A percentile compares a stretch with the other conserved stretches of the same genome.
Evolutionary conservation across 2,329 filamentous ascomycete genomes (phyloP).

Genomic region (Diaporthe citrichinensis): DNA sequence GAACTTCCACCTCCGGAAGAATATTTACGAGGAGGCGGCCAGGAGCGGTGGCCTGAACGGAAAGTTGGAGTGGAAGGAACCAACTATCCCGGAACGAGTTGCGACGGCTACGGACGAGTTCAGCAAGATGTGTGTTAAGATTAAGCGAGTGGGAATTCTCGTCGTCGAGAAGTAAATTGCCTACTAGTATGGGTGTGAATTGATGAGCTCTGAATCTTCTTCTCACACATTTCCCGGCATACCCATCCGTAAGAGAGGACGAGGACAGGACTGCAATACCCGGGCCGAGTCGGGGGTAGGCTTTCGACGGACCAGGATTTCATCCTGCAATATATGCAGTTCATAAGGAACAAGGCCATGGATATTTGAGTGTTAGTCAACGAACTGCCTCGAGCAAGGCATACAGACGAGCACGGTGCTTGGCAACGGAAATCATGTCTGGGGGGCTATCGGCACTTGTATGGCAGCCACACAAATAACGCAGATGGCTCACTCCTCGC

Average conservation of each 20-base stretch:
- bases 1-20: constrained; percentile 48
- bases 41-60: constrained; percentile 48
- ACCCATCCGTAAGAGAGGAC: not conserved
- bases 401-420: not conserved
- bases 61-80: constrained; percentile 46
- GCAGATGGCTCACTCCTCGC: not conserved
- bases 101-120: constrained; percentile 25
- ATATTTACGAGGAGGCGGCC: constrained; percentile 49
- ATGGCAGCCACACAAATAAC: no score
- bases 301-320: not conserved
- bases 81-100: constrained; percentile 43
- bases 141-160: constrained; percentile 33
- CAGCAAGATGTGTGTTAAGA: constrained; percentile 23
- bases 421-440: constrained; percentile 14
- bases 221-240: no score
- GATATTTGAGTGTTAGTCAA: not conserved
- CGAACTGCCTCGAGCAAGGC: not conserved
- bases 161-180: constrained; percentile 34
- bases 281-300: not conserved
- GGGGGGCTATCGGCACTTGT: not conserved
- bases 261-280: no score
- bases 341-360: not conserved
- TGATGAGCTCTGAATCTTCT: no score
- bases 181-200: not conserved
- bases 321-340: not conserved